Evolutionary conservation across 169 alveolate species (phyloP).

Genomic region (Cryptosporidium viatorum): DNA sequence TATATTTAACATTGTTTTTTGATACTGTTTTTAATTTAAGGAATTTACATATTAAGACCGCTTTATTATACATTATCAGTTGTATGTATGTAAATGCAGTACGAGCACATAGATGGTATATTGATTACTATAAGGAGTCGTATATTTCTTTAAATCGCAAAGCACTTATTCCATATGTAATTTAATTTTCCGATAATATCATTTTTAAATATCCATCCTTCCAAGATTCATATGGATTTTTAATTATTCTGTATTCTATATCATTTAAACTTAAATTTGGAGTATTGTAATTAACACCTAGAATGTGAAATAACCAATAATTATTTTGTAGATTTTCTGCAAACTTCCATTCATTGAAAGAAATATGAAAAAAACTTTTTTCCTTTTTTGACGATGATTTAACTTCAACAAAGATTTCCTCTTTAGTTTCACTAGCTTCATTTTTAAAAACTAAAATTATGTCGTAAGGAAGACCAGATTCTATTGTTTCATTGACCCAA

Average conservation of each 20-base stretch:
- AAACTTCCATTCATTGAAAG: conserved; percentile 58
- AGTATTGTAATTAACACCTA: conserved; percentile 3
- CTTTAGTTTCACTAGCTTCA: neutral
- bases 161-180: conserved; percentile 54
- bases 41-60: neutral
- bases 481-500: conserved; percentile 52
- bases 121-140: neutral
- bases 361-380: conserved; percentile 6
- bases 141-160: conserved; percentile 21
- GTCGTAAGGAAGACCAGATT: conserved; percentile 66
- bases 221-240: conserved; percentile 47
- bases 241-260: conserved; percentile 8
- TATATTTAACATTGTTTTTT: conserved; percentile 18
- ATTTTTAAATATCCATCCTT: conserved; percentile 30
- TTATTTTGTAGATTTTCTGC: conserved; percentile 11
- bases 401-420: conserved; percentile 35
- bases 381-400: conserved; percentile 58
- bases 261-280: conserved; percentile 1
- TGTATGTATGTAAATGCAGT: conserved; percentile 70
- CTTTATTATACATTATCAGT: conserved; percentile 15
- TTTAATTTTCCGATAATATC: conserved; percentile 17
- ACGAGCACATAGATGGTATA: conserved; percentile 62
- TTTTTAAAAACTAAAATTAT: neutral
- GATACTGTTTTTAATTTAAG: conserved; percentile 5
- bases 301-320: conserved; percentile 45